These are phyloP conservation scores for Penicillium odoratum DNA, from an alignment of 495 filamentous ascomycete species.

Conservation along the genomic window DNA sequence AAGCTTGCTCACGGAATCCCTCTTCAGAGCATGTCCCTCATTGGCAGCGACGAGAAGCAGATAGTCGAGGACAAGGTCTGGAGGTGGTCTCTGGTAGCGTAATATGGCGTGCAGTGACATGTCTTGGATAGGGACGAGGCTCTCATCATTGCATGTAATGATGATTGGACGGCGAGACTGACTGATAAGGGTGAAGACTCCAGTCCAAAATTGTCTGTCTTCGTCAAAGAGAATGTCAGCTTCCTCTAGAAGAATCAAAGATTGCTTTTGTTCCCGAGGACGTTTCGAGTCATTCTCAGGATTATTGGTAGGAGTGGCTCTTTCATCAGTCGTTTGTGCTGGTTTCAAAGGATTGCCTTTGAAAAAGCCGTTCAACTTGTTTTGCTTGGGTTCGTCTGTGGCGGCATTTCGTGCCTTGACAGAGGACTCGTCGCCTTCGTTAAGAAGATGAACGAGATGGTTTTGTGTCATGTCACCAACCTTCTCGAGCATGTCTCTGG, in stretches of 20 bases:
- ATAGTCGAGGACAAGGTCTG: slow-evolving; percentile 73
- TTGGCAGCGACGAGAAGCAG: slow-evolving; percentile 80
- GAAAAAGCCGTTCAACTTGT: slow-evolving; percentile 82
- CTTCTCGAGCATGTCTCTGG: slow-evolving; percentile 85
- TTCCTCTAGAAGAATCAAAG: slow-evolving; percentile 91
- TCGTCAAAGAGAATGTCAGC: slow-evolving; percentile 92
- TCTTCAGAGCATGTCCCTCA: slow-evolving; percentile 81
- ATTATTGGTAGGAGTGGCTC: slow-evolving; percentile 7
- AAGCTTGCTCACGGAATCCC: slow-evolving; percentile 65
- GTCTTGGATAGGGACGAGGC: slow-evolving; percentile 64
- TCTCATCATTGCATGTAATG: slow-evolving; percentile 93
- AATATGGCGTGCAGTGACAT: slow-evolving; percentile 82
- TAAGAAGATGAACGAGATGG: slow-evolving; percentile 72
- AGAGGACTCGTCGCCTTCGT: slow-evolving; percentile 27
- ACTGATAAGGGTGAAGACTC: slow-evolving; percentile 70
- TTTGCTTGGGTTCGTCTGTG: slow-evolving; percentile 64
- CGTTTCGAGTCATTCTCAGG: slow-evolving; percentile 38
- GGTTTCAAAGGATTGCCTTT: slow-evolving; percentile 43
- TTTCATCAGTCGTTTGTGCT: slow-evolving; percentile 17
- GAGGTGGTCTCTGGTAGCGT: slow-evolving; percentile 69
- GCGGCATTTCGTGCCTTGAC: slow-evolving; percentile 13
- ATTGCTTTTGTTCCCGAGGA: slow-evolving; percentile 76
- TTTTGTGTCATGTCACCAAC: slow-evolving; percentile 97
- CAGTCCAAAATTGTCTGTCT: slow-evolving; percentile 92
- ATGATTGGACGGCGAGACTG: slow-evolving; percentile 90